Percentiles rank a stretch among this genome's conserved stretches.
Evolutionary conservation across 2,329 filamentous ascomycete species (phyloP).

Genomic region (Xylariomycetidae sp.): DNA sequence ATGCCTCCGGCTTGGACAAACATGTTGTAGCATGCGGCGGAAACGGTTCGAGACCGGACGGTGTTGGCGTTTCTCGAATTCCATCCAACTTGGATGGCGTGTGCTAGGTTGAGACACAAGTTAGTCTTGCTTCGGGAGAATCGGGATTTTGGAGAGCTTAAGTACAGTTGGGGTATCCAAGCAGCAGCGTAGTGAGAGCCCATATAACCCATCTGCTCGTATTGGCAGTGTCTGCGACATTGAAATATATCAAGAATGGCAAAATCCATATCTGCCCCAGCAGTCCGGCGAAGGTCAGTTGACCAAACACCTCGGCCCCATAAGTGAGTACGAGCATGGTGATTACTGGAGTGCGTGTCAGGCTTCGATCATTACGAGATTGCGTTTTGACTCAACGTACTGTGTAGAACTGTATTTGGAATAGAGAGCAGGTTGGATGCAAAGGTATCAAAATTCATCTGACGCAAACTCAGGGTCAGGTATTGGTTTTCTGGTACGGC

Average conservation of each 20-base stretch:
- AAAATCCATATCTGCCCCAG: slow-evolving; percentile 54
- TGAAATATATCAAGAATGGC: slow-evolving; percentile 51
- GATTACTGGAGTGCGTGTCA: slow-evolving; percentile 23
- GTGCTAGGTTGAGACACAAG: too few relatives aligned
- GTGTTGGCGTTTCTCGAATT: slow-evolving; percentile 50
- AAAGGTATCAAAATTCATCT: slow-evolving; percentile 46
- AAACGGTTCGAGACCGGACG: slow-evolving; percentile 52
- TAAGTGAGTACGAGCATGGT: slow-evolving; percentile 32
- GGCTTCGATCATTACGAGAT: neutral
- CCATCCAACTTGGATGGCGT: slow-evolving; percentile 18
- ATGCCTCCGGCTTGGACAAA: slow-evolving; percentile 27
- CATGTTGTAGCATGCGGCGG: slow-evolving; percentile 51
- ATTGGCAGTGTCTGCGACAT: slow-evolving; percentile 31
- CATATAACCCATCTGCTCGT: slow-evolving; percentile 39
- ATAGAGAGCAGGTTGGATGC: slow-evolving; percentile 51
- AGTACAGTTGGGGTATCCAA: slow-evolving; percentile 37
- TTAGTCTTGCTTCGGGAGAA: too few relatives aligned
- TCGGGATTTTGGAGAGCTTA: too few relatives aligned
- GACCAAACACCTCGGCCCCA: slow-evolving; percentile 37
- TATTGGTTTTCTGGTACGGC: slow-evolving; percentile 38
- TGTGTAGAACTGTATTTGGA: slow-evolving; percentile 27
- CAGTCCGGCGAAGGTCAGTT: slow-evolving; percentile 28
- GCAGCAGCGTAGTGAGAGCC: slow-evolving; percentile 35
- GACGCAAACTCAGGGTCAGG: slow-evolving; percentile 45
- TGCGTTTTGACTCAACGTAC: slow-evolving; percentile 20